Evolutionary conservation across 441 rosid genomes (phyloP), one percentile per base, ranked within the genome.

Genomic region (Omphalea diandra): DNA sequence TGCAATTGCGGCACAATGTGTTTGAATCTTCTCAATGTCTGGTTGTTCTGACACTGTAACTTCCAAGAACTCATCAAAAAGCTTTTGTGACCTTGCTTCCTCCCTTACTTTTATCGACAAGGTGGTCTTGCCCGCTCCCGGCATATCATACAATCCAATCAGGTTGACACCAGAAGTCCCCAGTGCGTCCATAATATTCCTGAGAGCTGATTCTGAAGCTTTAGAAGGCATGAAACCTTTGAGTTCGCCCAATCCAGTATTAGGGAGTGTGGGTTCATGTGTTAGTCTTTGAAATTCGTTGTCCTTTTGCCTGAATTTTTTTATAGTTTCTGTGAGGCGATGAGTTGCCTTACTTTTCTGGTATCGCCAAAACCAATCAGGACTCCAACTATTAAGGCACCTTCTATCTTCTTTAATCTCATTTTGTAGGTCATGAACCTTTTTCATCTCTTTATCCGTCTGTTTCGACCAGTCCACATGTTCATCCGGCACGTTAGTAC

Each of bases 91-190:
- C 17, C 0, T 15, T 10, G 50, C 55, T 66, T 15, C 3, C 1
- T 12, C 58, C 9, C 26, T 33, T 0, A 41, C 68, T 20, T 36
- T 26, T 27, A 24, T 61, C 2, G 49, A 52, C 29, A 70, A n/a
- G 24, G 66, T 47, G n/a, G 73, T 33, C 32, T 49, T 65, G 0
- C 69, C 55, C 2, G 29, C 24, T 1, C 55, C 55, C 2, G 15
- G 36, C 68, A 44, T 57, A 12, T 65, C 72, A 35, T 59, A 32
- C 26, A 69, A 18, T 8, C 65, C 73, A 5, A 59, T 50, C 15
- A 47, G 4, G 43, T 26, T 33, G 32, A 38, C 31, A 11, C 11
- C 2, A 10, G 46, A 40, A 32, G 60, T 64, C 1, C 35, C 44
- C 0, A 69, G 32, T 2, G 47, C 66, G 8, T 59, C 56, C 31